These are phyloP conservation scores for Cyclospora cayetanensis DNA, from an alignment of 169 alveolate genomes.

Conservation along the genomic window DNA sequence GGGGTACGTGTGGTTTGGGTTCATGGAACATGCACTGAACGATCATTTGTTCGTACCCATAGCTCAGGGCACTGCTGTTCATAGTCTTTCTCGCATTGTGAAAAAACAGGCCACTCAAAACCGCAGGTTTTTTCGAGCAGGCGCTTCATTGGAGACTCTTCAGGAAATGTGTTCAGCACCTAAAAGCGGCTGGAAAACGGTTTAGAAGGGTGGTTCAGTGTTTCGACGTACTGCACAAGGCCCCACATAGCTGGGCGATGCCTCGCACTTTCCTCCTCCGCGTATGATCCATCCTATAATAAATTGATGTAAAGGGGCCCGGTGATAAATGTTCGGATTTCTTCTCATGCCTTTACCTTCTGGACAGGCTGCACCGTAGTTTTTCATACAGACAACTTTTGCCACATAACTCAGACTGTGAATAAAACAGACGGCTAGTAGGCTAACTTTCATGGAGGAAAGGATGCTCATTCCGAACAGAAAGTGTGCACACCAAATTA, in stretches of 20 bases:
- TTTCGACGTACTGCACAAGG: slow-evolving; percentile 41
- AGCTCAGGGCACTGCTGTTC: slow-evolving; percentile 63
- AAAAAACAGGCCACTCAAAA: slow-evolving; percentile 23
- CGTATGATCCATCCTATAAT: slow-evolving; percentile 34
- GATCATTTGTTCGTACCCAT: background rate
- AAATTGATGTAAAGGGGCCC: too few species aligned
- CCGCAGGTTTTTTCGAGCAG: slow-evolving; percentile 43
- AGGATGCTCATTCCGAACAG: background rate
- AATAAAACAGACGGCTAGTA: background rate
- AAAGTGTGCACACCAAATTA: background rate
- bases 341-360: background rate
- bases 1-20: background rate
- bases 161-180: background rate
- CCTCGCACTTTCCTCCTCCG: slow-evolving; percentile 61
- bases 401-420: background rate
- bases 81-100: slow-evolving; percentile 42
- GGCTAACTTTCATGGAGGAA: background rate
- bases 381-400: background rate
- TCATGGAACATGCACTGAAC: background rate
- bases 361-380: slow-evolving; percentile 54
- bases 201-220: too few species aligned
- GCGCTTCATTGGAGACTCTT: slow-evolving; percentile 6
- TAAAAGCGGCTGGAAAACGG: too few species aligned
- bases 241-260: slow-evolving; percentile 60
- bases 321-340: too few species aligned